A percentile compares a stretch with the other conserved stretches of the same genome.
Conservation (phyloP, 1,139 yeast genomes). For the Geotrichum fermentans region DNA sequence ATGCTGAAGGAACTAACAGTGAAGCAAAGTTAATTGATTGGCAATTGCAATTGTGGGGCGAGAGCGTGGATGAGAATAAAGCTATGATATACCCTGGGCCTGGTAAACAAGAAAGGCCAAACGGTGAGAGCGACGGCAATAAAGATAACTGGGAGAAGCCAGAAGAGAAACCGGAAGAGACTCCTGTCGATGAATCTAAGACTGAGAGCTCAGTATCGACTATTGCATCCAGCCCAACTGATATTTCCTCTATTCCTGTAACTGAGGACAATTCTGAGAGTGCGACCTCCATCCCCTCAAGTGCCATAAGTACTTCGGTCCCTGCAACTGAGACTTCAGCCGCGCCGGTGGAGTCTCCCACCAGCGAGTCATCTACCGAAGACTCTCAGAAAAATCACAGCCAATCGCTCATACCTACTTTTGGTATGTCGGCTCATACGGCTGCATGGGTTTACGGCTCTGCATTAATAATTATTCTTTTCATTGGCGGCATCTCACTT, state of each 20-base stretch:
- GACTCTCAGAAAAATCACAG: background rate
- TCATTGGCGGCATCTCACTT: slow-evolving; percentile 30
- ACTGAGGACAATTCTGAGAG: slow-evolving; percentile 15
- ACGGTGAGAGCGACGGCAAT: slow-evolving; percentile 13
- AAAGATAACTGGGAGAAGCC: slow-evolving; percentile 11
- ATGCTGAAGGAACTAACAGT: slow-evolving; percentile 33
- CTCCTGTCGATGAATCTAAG: slow-evolving; percentile 20
- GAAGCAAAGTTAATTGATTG: slow-evolving; percentile 56
- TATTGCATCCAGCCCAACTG: slow-evolving; percentile 4
- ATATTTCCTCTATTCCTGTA: slow-evolving; percentile 3
- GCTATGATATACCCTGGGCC: slow-evolving; percentile 47
- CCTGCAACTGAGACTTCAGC: slow-evolving; percentile 9
- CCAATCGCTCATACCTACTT: slow-evolving; percentile 33
- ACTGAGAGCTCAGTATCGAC: background rate
- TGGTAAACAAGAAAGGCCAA: slow-evolving; percentile 8
- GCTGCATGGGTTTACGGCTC: slow-evolving; percentile 38
- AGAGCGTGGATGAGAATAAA: slow-evolving; percentile 55
- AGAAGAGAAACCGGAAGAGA: too few relatives aligned
- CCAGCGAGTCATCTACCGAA: slow-evolving; percentile 3
- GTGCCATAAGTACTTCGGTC: slow-evolving; percentile 17
- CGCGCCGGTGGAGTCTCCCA: slow-evolving; percentile 12
- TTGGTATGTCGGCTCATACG: slow-evolving; percentile 35
- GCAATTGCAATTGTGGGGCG: slow-evolving; percentile 83
- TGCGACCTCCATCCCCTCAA: slow-evolving; percentile 20
- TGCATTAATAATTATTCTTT: slow-evolving; percentile 31